Percentiles rank a stretch among this genome's conserved stretches.
Evolutionary conservation across 1,284 basidiomycete genomes (phyloP).

Genomic region (Polyporus tsugae): DNA sequence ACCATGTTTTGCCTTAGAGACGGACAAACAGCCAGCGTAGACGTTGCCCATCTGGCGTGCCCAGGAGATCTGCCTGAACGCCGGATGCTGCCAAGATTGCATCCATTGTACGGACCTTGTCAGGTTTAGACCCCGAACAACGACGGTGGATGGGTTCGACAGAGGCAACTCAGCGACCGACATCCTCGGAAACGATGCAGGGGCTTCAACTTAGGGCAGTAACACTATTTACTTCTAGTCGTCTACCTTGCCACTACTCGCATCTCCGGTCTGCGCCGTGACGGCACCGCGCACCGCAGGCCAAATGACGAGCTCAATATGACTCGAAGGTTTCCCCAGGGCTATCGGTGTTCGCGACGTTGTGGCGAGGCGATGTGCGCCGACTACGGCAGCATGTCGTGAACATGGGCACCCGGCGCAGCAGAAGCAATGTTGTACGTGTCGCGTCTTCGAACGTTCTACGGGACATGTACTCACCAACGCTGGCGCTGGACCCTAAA

Average conservation of each 20-base stretch:
- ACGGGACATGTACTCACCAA: neutral
- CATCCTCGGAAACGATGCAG: neutral
- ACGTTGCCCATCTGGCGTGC: neutral
- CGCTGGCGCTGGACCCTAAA: neutral
- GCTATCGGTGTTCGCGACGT: neutral
- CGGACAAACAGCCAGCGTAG: neutral
- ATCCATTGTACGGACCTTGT: neutral
- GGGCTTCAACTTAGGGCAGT: neutral
- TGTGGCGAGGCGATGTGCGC: slow-evolving; percentile 4
- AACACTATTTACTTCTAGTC: neutral
- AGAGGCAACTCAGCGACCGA: slow-evolving; percentile 11
- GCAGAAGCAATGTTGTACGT: too few relatives aligned
- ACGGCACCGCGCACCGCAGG: neutral
- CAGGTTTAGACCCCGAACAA: neutral
- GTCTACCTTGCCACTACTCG: neutral
- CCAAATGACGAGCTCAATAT: neutral
- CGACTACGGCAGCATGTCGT: slow-evolving; percentile 8
- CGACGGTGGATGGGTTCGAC: neutral
- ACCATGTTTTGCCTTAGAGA: neutral
- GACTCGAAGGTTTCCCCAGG: neutral
- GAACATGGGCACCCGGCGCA: neutral
- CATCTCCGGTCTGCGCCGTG: neutral
- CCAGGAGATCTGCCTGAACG: neutral
- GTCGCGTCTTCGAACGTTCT: too few relatives aligned
- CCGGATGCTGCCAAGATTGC: neutral